Evolutionary conservation across 805 yeast species (phyloP).

Genomic region (Cyberlindnera americana): DNA sequence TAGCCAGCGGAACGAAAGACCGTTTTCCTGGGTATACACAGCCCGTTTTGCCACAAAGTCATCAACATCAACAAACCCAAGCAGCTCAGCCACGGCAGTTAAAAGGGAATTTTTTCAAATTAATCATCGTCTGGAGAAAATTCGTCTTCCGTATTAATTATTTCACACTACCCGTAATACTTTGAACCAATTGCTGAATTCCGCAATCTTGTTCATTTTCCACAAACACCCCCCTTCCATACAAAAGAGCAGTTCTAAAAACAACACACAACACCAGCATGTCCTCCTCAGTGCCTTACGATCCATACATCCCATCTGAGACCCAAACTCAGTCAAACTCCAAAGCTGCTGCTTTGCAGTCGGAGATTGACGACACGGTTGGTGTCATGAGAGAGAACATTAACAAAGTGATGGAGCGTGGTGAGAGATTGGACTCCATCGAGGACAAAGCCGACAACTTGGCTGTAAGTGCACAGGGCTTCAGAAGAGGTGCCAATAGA

Average conservation of each 20-base stretch:
- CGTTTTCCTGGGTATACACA: slow-evolving; percentile 2
- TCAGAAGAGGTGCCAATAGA: slow-evolving; percentile 94
- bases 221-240: not conserved
- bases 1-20: slow-evolving; percentile 1
- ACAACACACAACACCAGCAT: slow-evolving; percentile 31
- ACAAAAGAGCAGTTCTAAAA: not conserved
- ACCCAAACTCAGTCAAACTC: slow-evolving; percentile 21
- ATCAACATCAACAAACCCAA: not conserved
- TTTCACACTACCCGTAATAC: no score
- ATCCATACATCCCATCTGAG: slow-evolving; percentile 75
- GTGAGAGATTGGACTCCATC: slow-evolving; percentile 87
- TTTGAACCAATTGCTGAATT: no score
- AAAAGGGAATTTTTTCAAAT: no score
- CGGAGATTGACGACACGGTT: slow-evolving; percentile 94
- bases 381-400: slow-evolving; percentile 97
- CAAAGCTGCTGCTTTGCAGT: slow-evolving; percentile 74
- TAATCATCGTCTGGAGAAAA: no score
- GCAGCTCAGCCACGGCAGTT: not conserved
- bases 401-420: slow-evolving; percentile 89
- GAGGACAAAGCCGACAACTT: slow-evolving; percentile 92
- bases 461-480: slow-evolving; percentile 89
- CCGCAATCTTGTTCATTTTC: no score
- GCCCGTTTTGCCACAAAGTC: slow-evolving; percentile 16
- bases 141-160: no score
- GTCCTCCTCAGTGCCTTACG: slow-evolving; percentile 82